Percentiles rank a stretch among this genome's conserved stretches.
phyloP scores from a whole-genome alignment of 352 stramenopile species.

The Phytophthora pistaciae region DNA sequence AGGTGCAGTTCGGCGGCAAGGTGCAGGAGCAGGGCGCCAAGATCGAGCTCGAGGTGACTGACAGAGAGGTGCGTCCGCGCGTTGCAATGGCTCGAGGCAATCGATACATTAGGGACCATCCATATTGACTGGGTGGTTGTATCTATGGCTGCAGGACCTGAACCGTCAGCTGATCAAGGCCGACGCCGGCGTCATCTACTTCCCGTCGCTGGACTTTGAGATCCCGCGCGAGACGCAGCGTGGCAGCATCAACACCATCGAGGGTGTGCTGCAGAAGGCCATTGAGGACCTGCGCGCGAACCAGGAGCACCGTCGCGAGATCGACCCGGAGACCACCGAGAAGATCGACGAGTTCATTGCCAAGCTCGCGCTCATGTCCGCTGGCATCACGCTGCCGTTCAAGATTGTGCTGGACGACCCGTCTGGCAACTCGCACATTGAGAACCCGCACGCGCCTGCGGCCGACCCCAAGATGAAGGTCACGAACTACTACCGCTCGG shows the following conservation, averaged over 20 bases:
- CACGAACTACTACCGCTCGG: slow-evolving; percentile 81
- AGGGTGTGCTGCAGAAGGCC: slow-evolving; percentile 72
- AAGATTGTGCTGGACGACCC: slow-evolving; percentile 90
- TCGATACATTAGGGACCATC: neutral
- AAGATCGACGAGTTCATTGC: slow-evolving; percentile 88
- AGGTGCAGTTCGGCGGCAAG: slow-evolving; percentile 71
- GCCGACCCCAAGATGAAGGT: slow-evolving; percentile 75
- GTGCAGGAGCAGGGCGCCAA: slow-evolving; percentile 75
- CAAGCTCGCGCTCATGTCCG: slow-evolving; percentile 70
- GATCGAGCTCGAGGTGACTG: slow-evolving; percentile 62
- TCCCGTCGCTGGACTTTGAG: slow-evolving; percentile 90
- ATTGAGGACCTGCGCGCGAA: slow-evolving; percentile 77
- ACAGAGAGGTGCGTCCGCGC: slow-evolving; percentile 27
- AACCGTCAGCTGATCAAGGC: slow-evolving; percentile 93
- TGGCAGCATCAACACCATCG: slow-evolving; percentile 91
- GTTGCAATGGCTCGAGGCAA: neutral
- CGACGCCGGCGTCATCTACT: slow-evolving; percentile 81
- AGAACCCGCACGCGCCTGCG: slow-evolving; percentile 88
- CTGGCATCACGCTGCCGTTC: slow-evolving; percentile 81
- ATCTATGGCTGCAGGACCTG: slow-evolving; percentile 63
- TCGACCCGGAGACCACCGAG: slow-evolving; percentile 75
- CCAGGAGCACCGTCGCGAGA: slow-evolving; percentile 85
- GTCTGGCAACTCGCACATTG: slow-evolving; percentile 92
- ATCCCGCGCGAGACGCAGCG: slow-evolving; percentile 89
- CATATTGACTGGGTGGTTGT: neutral